Evolutionary conservation across 441 rosid genomes (phyloP).

Genomic region (Manihot esculenta): DNA sequence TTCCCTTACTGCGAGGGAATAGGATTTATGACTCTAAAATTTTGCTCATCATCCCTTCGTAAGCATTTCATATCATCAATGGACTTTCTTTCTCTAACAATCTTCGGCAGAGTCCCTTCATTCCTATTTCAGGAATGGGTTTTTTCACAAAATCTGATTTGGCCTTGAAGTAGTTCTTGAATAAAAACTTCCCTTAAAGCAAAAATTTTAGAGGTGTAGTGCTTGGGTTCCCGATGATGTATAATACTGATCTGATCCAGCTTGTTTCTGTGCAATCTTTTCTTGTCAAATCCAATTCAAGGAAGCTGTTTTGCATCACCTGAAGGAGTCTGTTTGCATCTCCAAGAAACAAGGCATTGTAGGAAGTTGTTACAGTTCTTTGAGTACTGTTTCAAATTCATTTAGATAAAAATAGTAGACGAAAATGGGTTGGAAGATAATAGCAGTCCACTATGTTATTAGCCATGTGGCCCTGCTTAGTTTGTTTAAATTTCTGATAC

Average conservation of each 20-base stretch:
- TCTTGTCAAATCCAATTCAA: constrained; percentile 49
- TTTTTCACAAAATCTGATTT: constrained; percentile 59
- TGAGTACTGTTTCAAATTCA: constrained; percentile 3
- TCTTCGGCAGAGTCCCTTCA: constrained; percentile 51
- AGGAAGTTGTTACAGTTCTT: constrained; percentile 39
- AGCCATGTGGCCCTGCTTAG: too few species aligned
- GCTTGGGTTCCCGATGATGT: constrained; percentile 47
- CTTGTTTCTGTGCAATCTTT: constrained; percentile 50
- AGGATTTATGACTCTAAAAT: constrained; percentile 42
- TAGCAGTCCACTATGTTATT: too few species aligned
- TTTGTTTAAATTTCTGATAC: too few species aligned
- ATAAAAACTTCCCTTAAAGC: constrained; percentile 53
- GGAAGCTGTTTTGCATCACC: constrained; percentile 47
- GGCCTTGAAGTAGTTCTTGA: constrained; percentile 55
- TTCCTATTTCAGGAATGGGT: constrained; percentile 42
- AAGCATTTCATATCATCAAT: constrained; percentile 51
- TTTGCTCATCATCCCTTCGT: too few species aligned
- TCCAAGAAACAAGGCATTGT: constrained; percentile 56
- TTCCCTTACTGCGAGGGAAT: constrained; percentile 54
- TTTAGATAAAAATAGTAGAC: too few species aligned
- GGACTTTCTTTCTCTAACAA: constrained; percentile 43
- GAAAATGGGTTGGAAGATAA: too few species aligned
- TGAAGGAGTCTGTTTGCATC: constrained; percentile 31
- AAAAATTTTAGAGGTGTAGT: constrained; percentile 46
- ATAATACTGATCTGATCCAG: constrained; percentile 61